These are phyloP conservation scores for Suillus weaverae DNA, from an alignment of 768 basidiomycete species.

Conservation along the genomic window DNA sequence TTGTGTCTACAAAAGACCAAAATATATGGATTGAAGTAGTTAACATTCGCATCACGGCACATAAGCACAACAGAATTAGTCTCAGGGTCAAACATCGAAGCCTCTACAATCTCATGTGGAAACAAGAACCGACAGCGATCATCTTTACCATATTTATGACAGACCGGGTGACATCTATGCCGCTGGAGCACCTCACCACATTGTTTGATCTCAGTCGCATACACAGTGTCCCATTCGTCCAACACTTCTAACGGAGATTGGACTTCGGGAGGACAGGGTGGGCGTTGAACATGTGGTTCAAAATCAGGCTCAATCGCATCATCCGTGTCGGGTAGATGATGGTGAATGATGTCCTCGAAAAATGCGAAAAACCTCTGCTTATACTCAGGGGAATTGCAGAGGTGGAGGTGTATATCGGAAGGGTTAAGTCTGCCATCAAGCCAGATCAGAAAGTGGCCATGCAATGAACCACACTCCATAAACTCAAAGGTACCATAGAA, in stretches of 20 bases:
- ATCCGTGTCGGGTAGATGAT: conserved; percentile 31
- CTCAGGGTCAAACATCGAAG: conserved; percentile 29
- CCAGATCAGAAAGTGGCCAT: too few relatives aligned
- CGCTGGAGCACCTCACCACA: conserved; percentile 24
- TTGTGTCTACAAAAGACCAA: too few relatives aligned
- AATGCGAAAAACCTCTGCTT: conserved; percentile 34
- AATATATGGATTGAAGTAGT: background rate
- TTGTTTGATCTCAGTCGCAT: conserved; percentile 21
- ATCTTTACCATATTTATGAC: conserved; percentile 33
- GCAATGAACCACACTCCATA: too few relatives aligned
- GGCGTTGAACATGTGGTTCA: too few relatives aligned
- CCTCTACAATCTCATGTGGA: conserved; percentile 33
- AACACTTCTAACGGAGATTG: too few relatives aligned
- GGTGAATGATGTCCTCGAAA: conserved; percentile 34
- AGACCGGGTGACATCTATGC: conserved; percentile 22
- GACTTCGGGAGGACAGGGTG: too few relatives aligned
- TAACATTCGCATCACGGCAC: conserved; percentile 7
- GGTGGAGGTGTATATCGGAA: too few relatives aligned
- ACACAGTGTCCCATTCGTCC: too few relatives aligned
- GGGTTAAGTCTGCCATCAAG: too few relatives aligned
- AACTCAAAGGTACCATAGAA: too few relatives aligned
- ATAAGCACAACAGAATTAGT: conserved; percentile 32
- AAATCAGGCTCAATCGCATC: too few relatives aligned
- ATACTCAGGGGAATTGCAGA: too few relatives aligned
- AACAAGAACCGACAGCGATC: conserved; percentile 31